Evolutionary conservation across 768 basidiomycete genomes (phyloP), one percentile per base, ranked within the genome.

Genomic region (Tylopilus felleus): DNA sequence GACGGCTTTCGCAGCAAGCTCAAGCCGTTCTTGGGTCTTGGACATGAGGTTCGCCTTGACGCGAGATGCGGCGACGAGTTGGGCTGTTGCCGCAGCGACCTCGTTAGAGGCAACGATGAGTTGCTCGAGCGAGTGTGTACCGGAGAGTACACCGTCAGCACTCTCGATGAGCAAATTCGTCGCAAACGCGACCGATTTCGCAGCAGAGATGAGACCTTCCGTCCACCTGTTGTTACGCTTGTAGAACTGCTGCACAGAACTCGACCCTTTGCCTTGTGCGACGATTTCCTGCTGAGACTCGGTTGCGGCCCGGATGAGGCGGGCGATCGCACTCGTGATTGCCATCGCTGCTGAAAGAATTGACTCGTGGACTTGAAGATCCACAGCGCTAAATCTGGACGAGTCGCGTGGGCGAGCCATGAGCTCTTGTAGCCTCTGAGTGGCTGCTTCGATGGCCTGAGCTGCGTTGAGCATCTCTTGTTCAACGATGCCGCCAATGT

Each of bases 201-300:
- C 97, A 33, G 97, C 97, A 33, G 93, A 96, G 63, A 98, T 94
- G 61, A 99, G 86, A 60, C 97, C 97, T 71, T 99, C 97, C 41
- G 97, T 99, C 97, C 97, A 99, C 56, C 97, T 83, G 73, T 98
- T 98, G 83, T 99, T 98, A 56, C 92, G 87, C 77, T 99, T 99
- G 82, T 98, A 99, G 80, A 99, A 99, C 65, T 98, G 96, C 70
- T 96, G 93, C 19, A 79, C 84, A 22, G 94, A 82, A 71, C 86
- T 93, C 19, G 94, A 90, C 8, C 97, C 97, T 69, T 84, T 90
- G 53, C 97, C 97, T 73, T 97, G 88, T 3, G 87, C 86, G 51
- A 98, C 97, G 51, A 99, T 99, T 75, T 99, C 97, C 70, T 98
- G 85, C 71, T 99, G 97, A 47, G 95, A 98, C 35, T 95, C 95